Evolutionary conservation across 2,329 filamentous ascomycete genomes (phyloP), one percentile per base, ranked within the genome.

Genomic region (Alternaria viburni): DNA sequence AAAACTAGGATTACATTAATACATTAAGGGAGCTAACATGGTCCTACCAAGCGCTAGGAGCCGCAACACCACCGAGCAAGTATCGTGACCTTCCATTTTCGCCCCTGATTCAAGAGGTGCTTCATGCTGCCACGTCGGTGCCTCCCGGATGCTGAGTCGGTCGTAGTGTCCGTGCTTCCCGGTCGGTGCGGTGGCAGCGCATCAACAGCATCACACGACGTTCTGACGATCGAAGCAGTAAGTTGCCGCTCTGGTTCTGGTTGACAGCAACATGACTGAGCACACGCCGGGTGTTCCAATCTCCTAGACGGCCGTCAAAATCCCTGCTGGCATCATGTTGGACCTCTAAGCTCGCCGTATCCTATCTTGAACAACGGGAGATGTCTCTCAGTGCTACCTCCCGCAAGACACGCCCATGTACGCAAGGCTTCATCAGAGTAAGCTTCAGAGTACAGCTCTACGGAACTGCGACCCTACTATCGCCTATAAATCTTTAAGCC

Each of bases 11-110:
- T 21, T 21, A 21, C 21, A 21, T 21, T 21, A 4, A 21, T 21
- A 21, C 21, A 21, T 21, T 21, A 4, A 21, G 21, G 21, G n/a
- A n/a, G n/a, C n/a, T n/a, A n/a, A n/a, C n/a, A n/a, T n/a, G n/a
- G 64, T 69, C 59, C 9, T 65, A 57, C 58, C 66, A 66, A 61
- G 64, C 67, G 59, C 69, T 67, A 68, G 62, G 62, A 69, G 71
- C 70, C 71, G 66, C 73, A 72, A 71, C 72, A 71, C 70, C 70
- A 68, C 65, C 60, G 65, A 68, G 36, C 43, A 36, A 58, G 63
- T 72, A 77, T 77, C 72, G 75, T 77, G 74, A 77, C 74, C 69
- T 72, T 69, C 66, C 68, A 63, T 64, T 69, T 69, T 66, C 64
- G 64, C 66, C 70, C 67, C 30, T 57, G 56, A 45, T 46, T 52